A percentile compares a stretch with the other conserved stretches of the same genome.
Conservation (phyloP, 441 rosid species). For the Daphne laureola region DNA sequence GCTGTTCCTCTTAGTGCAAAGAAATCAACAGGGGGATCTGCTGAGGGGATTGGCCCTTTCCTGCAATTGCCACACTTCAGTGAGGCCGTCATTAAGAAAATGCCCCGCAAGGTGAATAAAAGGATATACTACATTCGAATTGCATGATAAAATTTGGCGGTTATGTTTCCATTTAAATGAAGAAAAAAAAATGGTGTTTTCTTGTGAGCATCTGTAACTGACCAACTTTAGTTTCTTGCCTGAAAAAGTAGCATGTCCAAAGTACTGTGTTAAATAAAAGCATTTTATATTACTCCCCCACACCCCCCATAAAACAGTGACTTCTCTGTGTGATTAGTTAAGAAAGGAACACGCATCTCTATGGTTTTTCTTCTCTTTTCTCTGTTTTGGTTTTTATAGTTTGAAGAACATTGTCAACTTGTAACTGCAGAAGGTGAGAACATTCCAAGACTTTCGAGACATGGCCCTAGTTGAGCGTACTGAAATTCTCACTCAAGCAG, state of each 20-base stretch:
- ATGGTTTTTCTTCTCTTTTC: not conserved
- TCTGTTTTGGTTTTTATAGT: constrained; percentile 1
- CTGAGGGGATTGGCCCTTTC: constrained; percentile 88
- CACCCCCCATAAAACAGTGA: no score
- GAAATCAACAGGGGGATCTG: constrained; percentile 76
- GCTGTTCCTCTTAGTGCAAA: constrained; percentile 97
- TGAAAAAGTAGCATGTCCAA: no score
- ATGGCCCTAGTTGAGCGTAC: constrained; percentile 65
- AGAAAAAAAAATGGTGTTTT: no score
- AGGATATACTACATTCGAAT: not conserved
- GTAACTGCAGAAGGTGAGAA: constrained; percentile 76
- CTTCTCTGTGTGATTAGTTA: no score
- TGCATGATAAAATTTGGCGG: no score
- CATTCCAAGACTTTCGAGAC: constrained; percentile 72
- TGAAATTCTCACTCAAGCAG: constrained; percentile 64
- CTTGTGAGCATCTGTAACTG: no score
- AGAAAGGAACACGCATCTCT: not conserved
- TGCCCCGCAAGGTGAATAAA: constrained; percentile 76
- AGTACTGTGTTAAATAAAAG: no score
- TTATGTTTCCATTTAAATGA: no score
- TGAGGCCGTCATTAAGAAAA: constrained; percentile 67
- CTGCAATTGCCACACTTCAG: constrained; percentile 91
- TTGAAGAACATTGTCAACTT: constrained; percentile 11
- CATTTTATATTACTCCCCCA: no score
- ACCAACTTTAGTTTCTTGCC: no score